Conservation (phyloP, 1,284 basidiomycete genomes). For the Irpex lacteus region DNA sequence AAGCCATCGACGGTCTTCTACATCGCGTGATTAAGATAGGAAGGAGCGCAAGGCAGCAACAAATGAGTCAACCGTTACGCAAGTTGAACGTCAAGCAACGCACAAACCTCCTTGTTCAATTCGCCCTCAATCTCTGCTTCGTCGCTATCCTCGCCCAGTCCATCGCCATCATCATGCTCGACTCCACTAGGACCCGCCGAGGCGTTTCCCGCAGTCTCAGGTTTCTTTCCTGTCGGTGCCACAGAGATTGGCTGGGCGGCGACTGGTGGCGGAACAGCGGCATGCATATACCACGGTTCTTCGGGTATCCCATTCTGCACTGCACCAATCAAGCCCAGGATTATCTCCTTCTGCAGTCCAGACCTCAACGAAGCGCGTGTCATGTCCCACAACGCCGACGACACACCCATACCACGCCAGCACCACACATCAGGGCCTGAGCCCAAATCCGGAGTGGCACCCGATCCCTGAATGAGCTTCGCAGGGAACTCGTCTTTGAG, state of each 20-base stretch:
- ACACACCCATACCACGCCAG: conserved; percentile 69
- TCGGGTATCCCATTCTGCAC: conserved; percentile 54
- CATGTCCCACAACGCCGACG: conserved; percentile 65
- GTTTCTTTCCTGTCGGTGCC: background rate
- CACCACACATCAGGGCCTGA: conserved; percentile 60
- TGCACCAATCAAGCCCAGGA: conserved; percentile 51
- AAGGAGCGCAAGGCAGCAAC: background rate
- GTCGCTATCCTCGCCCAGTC: conserved; percentile 23
- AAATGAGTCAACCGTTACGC: conserved; percentile 3
- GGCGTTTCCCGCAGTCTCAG: background rate
- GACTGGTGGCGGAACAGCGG: background rate
- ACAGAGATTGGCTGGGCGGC: background rate
- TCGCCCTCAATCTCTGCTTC: conserved; percentile 27
- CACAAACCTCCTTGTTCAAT: conserved; percentile 27
- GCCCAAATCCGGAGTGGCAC: conserved; percentile 44
- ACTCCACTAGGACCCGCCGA: conserved; percentile 9
- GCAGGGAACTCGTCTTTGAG: conserved; percentile 73
- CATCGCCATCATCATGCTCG: background rate
- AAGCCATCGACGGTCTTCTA: background rate
- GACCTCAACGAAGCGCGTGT: conserved; percentile 51
- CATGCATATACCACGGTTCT: conserved; percentile 21
- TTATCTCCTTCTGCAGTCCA: conserved; percentile 56
- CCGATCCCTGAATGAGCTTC: conserved; percentile 46
- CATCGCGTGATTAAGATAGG: background rate
- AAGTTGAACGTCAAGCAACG: background rate